Evolutionary conservation across 495 filamentous ascomycete species (phyloP).

Genomic region (Oidiodendron maius): DNA sequence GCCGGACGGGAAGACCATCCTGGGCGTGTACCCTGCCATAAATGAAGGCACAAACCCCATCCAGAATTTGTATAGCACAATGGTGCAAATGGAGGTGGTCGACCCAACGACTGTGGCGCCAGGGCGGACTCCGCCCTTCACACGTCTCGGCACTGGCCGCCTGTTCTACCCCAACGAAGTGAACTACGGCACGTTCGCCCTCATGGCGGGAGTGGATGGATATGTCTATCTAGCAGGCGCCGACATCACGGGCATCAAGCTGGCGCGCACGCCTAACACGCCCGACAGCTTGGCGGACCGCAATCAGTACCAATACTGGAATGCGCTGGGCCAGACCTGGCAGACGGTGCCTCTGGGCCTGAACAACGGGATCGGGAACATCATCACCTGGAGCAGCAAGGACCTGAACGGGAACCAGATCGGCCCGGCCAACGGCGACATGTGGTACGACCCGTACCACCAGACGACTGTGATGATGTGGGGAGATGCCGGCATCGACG

Average conservation of each 20-base stretch:
- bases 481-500: neutral
- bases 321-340: neutral
- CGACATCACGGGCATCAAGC: neutral
- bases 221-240: neutral
- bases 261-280: neutral
- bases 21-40: neutral
- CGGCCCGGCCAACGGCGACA: neutral
- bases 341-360: neutral
- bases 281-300: neutral
- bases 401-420: neutral
- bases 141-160: neutral
- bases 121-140: neutral
- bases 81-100: conserved; percentile 2
- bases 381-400: neutral
- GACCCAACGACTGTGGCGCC: neutral
- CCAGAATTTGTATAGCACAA: neutral
- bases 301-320: neutral
- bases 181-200: neutral
- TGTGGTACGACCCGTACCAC: neutral
- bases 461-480: conserved; percentile 1
- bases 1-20: conserved; percentile 1
- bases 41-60: neutral
- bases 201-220: neutral
- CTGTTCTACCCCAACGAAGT: conserved; percentile 1
- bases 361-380: neutral